Evolutionary conservation across 805 yeast genomes (phyloP).

Genomic region (Kurtzmaniella fragi): DNA sequence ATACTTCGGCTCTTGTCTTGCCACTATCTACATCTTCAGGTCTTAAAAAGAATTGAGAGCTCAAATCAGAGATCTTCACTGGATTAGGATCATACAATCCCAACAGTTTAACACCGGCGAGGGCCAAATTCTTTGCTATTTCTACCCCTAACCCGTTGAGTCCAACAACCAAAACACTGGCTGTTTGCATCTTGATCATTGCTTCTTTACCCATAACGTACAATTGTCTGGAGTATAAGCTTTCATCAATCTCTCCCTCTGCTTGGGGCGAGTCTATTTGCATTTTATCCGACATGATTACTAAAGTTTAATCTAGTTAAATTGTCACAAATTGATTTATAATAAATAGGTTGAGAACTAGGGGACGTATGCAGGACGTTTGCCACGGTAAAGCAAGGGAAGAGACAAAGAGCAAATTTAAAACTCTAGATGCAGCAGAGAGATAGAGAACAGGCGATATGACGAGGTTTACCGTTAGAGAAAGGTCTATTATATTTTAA

Average conservation of each 20-base stretch:
- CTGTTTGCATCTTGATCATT: slow-evolving; percentile 92
- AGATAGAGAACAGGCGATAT: too few species aligned
- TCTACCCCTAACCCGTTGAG: slow-evolving; percentile 91
- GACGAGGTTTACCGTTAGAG: too few species aligned
- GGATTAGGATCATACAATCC: slow-evolving; percentile 77
- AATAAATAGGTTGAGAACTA: too few species aligned
- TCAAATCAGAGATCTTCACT: slow-evolving; percentile 65
- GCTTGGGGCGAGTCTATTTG: slow-evolving; percentile 37
- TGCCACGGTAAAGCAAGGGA: too few species aligned
- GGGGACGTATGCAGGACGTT: background rate
- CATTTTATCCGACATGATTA: slow-evolving; percentile 26
- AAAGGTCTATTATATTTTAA: too few species aligned
- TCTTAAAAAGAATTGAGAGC: slow-evolving; percentile 81
- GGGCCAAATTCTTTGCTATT: slow-evolving; percentile 92
- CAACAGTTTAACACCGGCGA: slow-evolving; percentile 95
- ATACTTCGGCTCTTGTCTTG: slow-evolving; percentile 64
- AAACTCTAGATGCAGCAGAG: too few species aligned
- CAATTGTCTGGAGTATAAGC: slow-evolving; percentile 92
- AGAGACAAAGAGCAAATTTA: too few species aligned
- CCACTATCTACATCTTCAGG: slow-evolving; percentile 64
- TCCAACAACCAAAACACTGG: slow-evolving; percentile 89
- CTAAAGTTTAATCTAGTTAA: too few species aligned
- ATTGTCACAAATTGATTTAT: too few species aligned
- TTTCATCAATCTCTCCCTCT: slow-evolving; percentile 70
- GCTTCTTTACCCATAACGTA: slow-evolving; percentile 97